A percentile compares a stretch with the other conserved stretches of the same genome.
Conservation (phyloP, 2,329 filamentous ascomycete species). For the Hortaea werneckii region DNA sequence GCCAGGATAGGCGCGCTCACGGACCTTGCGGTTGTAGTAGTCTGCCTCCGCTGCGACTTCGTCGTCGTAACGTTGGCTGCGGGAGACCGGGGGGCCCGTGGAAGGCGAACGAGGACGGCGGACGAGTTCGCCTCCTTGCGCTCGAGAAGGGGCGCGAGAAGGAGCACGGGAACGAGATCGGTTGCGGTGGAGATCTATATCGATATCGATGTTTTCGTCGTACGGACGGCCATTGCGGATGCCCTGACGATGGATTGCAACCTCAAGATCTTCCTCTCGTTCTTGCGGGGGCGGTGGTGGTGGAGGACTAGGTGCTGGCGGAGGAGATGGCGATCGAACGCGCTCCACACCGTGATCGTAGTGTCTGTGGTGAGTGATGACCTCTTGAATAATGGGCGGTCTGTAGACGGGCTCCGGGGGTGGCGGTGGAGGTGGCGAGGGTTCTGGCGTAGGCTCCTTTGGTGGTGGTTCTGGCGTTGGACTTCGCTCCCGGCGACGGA, state of each 20-base stretch:
- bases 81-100: slow-evolving; percentile 9
- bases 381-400: slow-evolving; percentile 75
- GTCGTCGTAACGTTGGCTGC: slow-evolving; percentile 31
- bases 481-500: slow-evolving; percentile 33
- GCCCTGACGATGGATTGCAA: slow-evolving; percentile 43
- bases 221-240: slow-evolving; percentile 38
- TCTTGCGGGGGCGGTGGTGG: slow-evolving; percentile 43
- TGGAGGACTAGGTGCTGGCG: slow-evolving; percentile 30
- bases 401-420: slow-evolving; percentile 58
- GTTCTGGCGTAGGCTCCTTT: slow-evolving; percentile 39
- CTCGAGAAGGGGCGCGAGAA: too few relatives aligned
- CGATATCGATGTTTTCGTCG: slow-evolving; percentile 62
- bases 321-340: slow-evolving; percentile 36
- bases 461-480: slow-evolving; percentile 22
- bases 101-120: slow-evolving; percentile 23
- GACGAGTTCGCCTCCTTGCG: slow-evolving; percentile 4
- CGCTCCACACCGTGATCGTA: slow-evolving; percentile 62
- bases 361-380: slow-evolving; percentile 79
- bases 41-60: slow-evolving; percentile 47
- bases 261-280: slow-evolving; percentile 44
- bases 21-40: slow-evolving; percentile 56
- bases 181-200: slow-evolving; percentile 38
- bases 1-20: slow-evolving; percentile 58
- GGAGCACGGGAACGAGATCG: background rate
- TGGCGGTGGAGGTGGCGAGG: slow-evolving; percentile 41